A percentile compares a stretch with the other conserved stretches of the same genome.
Evolutionary conservation across 495 filamentous ascomycete genomes (phyloP).

Genomic region (Hypoxylon intermedium): DNA sequence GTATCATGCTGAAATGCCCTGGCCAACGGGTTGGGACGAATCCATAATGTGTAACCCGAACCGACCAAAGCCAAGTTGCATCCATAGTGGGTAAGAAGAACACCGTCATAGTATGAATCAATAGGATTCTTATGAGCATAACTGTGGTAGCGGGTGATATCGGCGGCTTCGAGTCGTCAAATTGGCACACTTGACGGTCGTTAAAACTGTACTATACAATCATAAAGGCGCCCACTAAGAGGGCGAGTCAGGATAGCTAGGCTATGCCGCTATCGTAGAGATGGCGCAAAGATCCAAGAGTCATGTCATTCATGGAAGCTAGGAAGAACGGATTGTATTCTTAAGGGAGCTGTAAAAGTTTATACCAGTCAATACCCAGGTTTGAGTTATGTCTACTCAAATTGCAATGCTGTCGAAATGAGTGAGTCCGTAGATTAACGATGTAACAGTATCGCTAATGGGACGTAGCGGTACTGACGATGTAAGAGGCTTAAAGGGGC

Average conservation of each 20-base stretch:
- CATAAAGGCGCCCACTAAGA: not conserved
- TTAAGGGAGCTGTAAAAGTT: conserved; percentile 7
- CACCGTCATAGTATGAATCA: not conserved
- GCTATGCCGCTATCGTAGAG: conserved; percentile 5
- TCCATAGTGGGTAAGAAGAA: not conserved
- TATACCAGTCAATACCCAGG: conserved; percentile 2
- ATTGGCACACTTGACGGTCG: not conserved
- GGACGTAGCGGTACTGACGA: too few species aligned
- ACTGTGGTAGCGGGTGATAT: not conserved
- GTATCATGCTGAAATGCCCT: not conserved
- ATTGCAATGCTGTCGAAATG: too few species aligned
- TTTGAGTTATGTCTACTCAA: not conserved
- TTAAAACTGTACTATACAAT: conserved; percentile 2
- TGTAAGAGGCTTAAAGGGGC: too few species aligned
- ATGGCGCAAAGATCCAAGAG: conserved; percentile 1
- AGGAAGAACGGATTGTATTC: conserved; percentile 4
- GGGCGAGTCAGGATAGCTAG: conserved; percentile 1
- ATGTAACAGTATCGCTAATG: too few species aligned
- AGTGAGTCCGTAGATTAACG: too few species aligned
- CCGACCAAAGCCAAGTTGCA: not conserved
- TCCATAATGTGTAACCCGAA: not conserved
- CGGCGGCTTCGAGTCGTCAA: not conserved
- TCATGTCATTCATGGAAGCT: not conserved
- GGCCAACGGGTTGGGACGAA: not conserved
- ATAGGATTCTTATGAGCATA: not conserved